Percentiles rank a stretch among this genome's conserved stretches.
These are phyloP conservation scores for Dioscorea cayenensis DNA, from an alignment of 116 monocot genomes.

Conservation along the genomic window DNA sequence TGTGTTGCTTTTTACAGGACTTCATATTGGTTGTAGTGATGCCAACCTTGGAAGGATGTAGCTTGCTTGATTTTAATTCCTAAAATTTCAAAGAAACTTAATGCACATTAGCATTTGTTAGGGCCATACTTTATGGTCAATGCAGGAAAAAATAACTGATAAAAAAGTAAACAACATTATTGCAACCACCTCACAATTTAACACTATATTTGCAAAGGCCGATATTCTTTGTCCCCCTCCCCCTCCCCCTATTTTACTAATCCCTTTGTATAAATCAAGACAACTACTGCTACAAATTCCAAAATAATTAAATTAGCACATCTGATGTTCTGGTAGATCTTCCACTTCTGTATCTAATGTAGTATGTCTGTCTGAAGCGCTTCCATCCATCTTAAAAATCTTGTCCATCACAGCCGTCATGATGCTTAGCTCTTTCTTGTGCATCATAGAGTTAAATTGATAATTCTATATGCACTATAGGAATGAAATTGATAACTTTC, in stretches of 20 bases:
- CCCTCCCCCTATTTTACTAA: too few relatives aligned
- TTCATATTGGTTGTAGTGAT: slow-evolving; percentile 3
- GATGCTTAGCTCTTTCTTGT: slow-evolving; percentile 59
- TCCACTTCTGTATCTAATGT: slow-evolving; percentile 6
- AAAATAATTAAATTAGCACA: slow-evolving; percentile 7
- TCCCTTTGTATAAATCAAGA: too few relatives aligned
- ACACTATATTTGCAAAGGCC: too few relatives aligned
- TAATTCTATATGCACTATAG: background rate
- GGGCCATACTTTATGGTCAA: background rate
- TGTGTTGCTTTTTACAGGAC: slow-evolving; percentile 6
- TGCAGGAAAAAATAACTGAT: background rate
- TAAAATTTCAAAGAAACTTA: slow-evolving; percentile 6
- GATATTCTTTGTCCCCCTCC: too few relatives aligned
- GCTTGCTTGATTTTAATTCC: slow-evolving; percentile 16
- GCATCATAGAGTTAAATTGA: slow-evolving; percentile 56
- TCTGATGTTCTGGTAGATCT: slow-evolving; percentile 22
- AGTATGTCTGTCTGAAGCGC: slow-evolving; percentile 1
- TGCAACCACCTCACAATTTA: too few relatives aligned
- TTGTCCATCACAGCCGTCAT: slow-evolving; percentile 76
- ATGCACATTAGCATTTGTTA: background rate
- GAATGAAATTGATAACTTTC: too few relatives aligned
- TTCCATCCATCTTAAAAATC: slow-evolving; percentile 44
- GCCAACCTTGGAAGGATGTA: background rate
- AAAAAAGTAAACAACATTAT: too few relatives aligned
- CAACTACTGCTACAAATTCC: too few relatives aligned